Conservation (phyloP, 2,329 filamentous ascomycete genomes). For the Fusarium virguliforme region DNA sequence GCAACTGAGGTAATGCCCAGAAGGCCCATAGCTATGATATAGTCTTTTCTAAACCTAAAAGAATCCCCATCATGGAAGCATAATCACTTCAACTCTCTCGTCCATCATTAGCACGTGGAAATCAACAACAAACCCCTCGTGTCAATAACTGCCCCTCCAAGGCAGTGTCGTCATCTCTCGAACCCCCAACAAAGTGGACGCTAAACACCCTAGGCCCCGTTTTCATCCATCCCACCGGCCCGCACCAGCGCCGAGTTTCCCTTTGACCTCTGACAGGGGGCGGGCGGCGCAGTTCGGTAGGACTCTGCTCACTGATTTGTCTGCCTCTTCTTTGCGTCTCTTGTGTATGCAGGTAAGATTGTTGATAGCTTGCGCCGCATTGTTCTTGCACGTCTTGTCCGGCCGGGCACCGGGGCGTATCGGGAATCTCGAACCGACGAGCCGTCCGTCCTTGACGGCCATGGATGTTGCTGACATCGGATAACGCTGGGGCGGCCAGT, state of each 20-base stretch:
- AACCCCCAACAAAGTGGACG: constrained; percentile 19
- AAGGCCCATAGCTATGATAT: not conserved
- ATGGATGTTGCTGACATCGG: constrained; percentile 19
- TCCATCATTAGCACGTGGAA: constrained; percentile 33
- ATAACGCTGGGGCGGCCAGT: constrained; percentile 22
- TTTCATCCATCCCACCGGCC: constrained; percentile 44
- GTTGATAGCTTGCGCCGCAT: not conserved
- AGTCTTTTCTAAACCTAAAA: not conserved
- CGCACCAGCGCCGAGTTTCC: constrained; percentile 37
- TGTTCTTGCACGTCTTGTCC: not conserved
- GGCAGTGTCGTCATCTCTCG: constrained; percentile 48
- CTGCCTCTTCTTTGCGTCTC: not conserved
- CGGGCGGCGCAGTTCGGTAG: constrained; percentile 15
- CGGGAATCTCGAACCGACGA: constrained; percentile 40
- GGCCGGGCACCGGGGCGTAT: constrained; percentile 16
- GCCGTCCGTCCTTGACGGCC: constrained; percentile 21
- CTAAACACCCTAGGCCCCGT: constrained; percentile 32
- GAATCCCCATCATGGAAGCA: not conserved
- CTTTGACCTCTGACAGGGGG: constrained; percentile 32
- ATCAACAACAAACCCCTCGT: constrained; percentile 42
- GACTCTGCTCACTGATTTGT: not conserved
- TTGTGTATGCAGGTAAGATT: constrained; percentile 5
- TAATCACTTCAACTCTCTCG: constrained; percentile 2
- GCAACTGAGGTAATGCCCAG: not conserved
- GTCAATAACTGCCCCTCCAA: constrained; percentile 42